Conservation (phyloP, 2,329 filamentous ascomycete species). For the Purpureocillium lavendulum region DNA sequence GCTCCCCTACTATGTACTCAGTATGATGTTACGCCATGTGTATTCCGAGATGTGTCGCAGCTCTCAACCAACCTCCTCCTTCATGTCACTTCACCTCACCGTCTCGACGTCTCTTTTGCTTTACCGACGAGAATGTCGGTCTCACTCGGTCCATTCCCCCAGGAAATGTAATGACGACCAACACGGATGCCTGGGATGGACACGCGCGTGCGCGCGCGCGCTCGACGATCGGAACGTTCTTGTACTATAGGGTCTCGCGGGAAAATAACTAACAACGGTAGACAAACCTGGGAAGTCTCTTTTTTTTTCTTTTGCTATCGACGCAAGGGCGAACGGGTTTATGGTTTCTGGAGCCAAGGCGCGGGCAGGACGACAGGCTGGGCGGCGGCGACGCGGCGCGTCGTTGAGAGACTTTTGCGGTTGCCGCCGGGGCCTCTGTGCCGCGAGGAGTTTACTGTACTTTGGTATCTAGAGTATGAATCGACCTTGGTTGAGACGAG, state of each 20-base stretch:
- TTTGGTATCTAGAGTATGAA: constrained; percentile 13
- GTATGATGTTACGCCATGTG: constrained; percentile 5
- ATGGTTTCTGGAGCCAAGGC: constrained; percentile 9
- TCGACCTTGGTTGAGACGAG: constrained; percentile 9
- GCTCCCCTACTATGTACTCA: not conserved
- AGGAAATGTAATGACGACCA: constrained; percentile 2
- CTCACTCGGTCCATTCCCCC: not conserved
- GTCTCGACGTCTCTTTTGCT: no score
- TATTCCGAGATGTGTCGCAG: constrained; percentile 3
- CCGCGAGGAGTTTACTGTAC: not conserved
- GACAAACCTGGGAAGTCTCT: constrained; percentile 1
- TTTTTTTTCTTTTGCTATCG: no score
- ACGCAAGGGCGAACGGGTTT: constrained; percentile 11
- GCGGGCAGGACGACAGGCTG: not conserved
- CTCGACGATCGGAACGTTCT: not conserved
- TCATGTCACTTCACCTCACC: not conserved
- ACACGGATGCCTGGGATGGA: not conserved
- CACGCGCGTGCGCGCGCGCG: no score
- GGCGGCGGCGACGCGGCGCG: no score
- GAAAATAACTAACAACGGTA: not conserved
- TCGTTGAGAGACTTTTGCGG: no score
- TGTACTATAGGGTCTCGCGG: constrained; percentile 3
- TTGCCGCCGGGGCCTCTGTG: no score
- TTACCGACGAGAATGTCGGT: no score
- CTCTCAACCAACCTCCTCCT: not conserved